Evolutionary conservation across 768 basidiomycete species (phyloP).

Genomic region (Pluteus cervinus): DNA sequence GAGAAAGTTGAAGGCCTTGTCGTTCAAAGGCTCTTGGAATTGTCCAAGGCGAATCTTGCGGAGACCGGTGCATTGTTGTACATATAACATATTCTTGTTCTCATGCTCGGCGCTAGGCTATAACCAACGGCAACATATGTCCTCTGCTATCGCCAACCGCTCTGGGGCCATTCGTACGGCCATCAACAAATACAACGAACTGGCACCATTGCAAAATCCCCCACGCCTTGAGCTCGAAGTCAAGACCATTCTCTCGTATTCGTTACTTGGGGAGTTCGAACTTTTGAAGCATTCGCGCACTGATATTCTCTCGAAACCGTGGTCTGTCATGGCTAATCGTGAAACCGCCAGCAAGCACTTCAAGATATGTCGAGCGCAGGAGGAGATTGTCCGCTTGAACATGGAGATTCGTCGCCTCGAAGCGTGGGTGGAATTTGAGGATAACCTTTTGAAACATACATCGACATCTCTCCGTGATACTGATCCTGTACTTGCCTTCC

Average conservation of each 20-base stretch:
- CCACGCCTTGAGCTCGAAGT: slow-evolving; percentile 1
- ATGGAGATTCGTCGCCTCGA: slow-evolving; percentile 10
- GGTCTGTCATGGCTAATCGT: neutral
- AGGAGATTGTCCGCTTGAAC: slow-evolving; percentile 11
- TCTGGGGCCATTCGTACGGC: slow-evolving; percentile 3
- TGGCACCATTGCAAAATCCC: neutral
- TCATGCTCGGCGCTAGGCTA: neutral
- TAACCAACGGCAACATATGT: slow-evolving; percentile 5
- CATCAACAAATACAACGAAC: slow-evolving; percentile 3
- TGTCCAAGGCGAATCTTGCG: neutral
- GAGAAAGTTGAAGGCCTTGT: slow-evolving; percentile 15
- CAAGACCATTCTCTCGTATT: slow-evolving; percentile 11
- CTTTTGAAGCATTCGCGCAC: slow-evolving; percentile 3
- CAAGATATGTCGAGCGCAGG: slow-evolving; percentile 9
- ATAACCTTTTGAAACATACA: neutral
- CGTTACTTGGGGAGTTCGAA: slow-evolving; percentile 11
- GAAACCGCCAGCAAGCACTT: slow-evolving; percentile 4
- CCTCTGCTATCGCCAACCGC: slow-evolving; percentile 4
- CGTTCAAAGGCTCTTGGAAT: slow-evolving; percentile 3
- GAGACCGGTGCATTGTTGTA: neutral
- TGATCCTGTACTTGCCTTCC: slow-evolving; percentile 5
- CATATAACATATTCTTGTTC: neutral
- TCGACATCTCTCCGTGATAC: neutral
- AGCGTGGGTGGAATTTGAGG: slow-evolving; percentile 9
- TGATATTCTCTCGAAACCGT: neutral